Conservation (phyloP, 1,284 basidiomycete genomes). For the Cryptococcus sp. region DNA sequence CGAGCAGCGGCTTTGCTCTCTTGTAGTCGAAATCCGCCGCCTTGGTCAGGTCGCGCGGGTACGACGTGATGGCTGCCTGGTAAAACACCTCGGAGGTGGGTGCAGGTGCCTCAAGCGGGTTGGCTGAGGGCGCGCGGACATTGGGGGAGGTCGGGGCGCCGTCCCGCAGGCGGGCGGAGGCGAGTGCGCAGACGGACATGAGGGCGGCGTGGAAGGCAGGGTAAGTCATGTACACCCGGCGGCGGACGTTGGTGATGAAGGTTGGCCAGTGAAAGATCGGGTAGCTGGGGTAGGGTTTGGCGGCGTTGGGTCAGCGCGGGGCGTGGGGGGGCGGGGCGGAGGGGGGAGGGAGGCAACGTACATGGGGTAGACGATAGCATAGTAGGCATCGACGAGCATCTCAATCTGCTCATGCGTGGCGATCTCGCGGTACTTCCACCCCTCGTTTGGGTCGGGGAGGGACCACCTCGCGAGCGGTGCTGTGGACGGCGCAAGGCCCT, state of each 20-base stretch:
- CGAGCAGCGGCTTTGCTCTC: conserved; percentile 26
- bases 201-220: conserved; percentile 35
- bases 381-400: conserved; percentile 28
- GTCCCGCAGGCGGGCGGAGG: conserved; percentile 41
- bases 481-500: not conserved
- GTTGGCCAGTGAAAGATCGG: conserved; percentile 48
- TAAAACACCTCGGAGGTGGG: conserved; percentile 25
- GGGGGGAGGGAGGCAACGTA: conserved; percentile 8
- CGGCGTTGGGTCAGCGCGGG: not conserved
- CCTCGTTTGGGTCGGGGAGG: not conserved
- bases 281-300: conserved; percentile 23
- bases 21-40: conserved; percentile 30
- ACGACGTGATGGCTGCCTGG: conserved; percentile 18
- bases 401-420: conserved; percentile 31
- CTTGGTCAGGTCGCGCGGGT: conserved; percentile 22
- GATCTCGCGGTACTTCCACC: conserved; percentile 34
- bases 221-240: conserved; percentile 30
- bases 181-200: conserved; percentile 43
- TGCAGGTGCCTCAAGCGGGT: conserved; percentile 1
- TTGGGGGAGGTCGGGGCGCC: conserved; percentile 22
- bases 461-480: conserved; percentile 1
- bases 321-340: not conserved
- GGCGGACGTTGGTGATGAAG: conserved; percentile 26
- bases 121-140: not conserved
- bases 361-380: conserved; percentile 38